phyloP scores from a whole-genome alignment of 306 rosid species.

The barrel medic (Medicago truncatula) region MtrunA17r5.0-ANR NC_053042.1:22042501-22043000 shows the following conservation, averaged over 20 bases:
- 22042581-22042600: conserved; percentile 91
- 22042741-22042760: background rate
- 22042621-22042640: conserved; percentile 82
- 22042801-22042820: background rate
- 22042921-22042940: background rate
- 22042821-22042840: background rate
- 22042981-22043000: conserved; percentile 75
- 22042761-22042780: background rate
- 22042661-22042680: conserved; percentile 84
- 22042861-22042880: conserved; percentile 28
- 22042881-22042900: background rate
- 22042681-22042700: conserved; percentile 79
- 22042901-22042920: background rate
- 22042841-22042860: background rate
- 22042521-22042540: conserved; percentile 40
- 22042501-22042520: conserved; percentile 32
- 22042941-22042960: background rate
- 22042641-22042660: conserved; percentile 65
- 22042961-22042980: background rate
- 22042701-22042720: conserved; percentile 75
- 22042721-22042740: conserved; percentile 64
- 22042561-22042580: conserved; percentile 93
- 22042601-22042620: conserved; percentile 81
- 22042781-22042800: conserved; percentile 8
- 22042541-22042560: conserved; percentile 70